Conservation (phyloP, 2,329 filamentous ascomycete genomes). For the Aspergillus calidoustus region DNA sequence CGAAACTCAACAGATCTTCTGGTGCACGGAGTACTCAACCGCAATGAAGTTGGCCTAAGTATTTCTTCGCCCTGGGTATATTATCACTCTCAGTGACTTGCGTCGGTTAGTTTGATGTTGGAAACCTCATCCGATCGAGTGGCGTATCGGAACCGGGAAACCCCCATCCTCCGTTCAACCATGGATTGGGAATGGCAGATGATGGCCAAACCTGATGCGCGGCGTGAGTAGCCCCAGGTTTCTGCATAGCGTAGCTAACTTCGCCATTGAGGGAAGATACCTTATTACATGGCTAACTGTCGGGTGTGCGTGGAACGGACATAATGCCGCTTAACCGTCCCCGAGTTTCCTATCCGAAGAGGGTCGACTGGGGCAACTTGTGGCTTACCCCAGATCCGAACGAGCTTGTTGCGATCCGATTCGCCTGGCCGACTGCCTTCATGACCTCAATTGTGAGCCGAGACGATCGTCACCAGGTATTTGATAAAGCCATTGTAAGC, state of each 20-base stretch:
- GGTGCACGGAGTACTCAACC: background rate
- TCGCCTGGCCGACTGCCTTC: background rate
- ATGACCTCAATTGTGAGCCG: background rate
- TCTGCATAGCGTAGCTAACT: background rate
- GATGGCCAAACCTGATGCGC: background rate
- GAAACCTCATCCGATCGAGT: background rate
- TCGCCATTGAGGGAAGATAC: background rate
- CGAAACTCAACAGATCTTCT: background rate
- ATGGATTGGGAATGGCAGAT: background rate
- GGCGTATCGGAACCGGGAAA: slow-evolving; percentile 10
- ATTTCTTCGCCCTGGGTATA: background rate
- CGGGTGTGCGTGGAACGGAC: background rate
- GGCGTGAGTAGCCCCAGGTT: background rate
- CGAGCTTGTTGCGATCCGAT: slow-evolving; percentile 18
- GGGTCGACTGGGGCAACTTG: slow-evolving; percentile 8
- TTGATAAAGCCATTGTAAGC: slow-evolving; percentile 5
- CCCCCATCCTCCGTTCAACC: background rate
- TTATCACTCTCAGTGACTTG: background rate
- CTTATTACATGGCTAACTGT: background rate
- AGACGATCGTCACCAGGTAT: background rate
- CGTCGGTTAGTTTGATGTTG: background rate
- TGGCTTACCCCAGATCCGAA: slow-evolving; percentile 22
- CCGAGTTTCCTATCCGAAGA: slow-evolving; percentile 14
- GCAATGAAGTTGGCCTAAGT: background rate
- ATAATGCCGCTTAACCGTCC: background rate